phyloP scores from a whole-genome alignment of 306 rosid genomes.

The Ammopiptanthus mongolicus region DNA sequence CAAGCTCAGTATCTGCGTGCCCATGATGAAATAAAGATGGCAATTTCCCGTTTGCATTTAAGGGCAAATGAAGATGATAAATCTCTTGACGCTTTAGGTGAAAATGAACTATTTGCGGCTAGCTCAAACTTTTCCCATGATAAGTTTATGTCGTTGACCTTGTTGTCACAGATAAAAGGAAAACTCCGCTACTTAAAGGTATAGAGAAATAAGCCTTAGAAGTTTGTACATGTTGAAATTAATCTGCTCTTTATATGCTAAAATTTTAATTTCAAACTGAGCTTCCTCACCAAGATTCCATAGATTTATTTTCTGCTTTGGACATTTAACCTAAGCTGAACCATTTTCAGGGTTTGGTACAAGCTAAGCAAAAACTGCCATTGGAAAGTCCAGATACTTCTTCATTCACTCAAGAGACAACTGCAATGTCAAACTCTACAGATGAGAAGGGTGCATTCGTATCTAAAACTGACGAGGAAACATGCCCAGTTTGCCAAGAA shows the following conservation, averaged over 20 bases:
- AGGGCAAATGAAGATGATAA: slow-evolving; percentile 60
- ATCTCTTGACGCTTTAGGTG: slow-evolving; percentile 64
- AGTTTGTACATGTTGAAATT: not conserved
- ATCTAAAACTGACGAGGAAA: slow-evolving; percentile 54
- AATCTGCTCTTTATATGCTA: slow-evolving; percentile 10
- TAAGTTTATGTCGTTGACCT: slow-evolving; percentile 64
- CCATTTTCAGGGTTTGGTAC: slow-evolving; percentile 67
- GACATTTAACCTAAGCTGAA: slow-evolving; percentile 18
- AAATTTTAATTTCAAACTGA: not conserved
- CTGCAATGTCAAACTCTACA: slow-evolving; percentile 24
- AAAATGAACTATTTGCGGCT: slow-evolving; percentile 65
- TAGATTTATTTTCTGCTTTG: slow-evolving; percentile 12
- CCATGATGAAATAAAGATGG: slow-evolving; percentile 94
- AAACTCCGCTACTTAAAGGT: slow-evolving; percentile 95
- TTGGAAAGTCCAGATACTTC: slow-evolving; percentile 34
- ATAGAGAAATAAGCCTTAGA: slow-evolving; percentile 5
- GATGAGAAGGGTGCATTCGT: slow-evolving; percentile 39
- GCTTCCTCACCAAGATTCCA: not conserved
- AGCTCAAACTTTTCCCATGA: slow-evolving; percentile 65
- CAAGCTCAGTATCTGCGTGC: slow-evolving; percentile 91
- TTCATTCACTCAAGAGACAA: slow-evolving; percentile 42
- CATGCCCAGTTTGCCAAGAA: slow-evolving; percentile 95
- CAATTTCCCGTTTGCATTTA: slow-evolving; percentile 65
- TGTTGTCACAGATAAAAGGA: slow-evolving; percentile 70
- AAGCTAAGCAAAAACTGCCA: slow-evolving; percentile 59